Percentiles rank a stretch among this genome's conserved stretches.
Conservation (phyloP, 2,329 filamentous ascomycete species). For the Claviceps monticola region DNA sequence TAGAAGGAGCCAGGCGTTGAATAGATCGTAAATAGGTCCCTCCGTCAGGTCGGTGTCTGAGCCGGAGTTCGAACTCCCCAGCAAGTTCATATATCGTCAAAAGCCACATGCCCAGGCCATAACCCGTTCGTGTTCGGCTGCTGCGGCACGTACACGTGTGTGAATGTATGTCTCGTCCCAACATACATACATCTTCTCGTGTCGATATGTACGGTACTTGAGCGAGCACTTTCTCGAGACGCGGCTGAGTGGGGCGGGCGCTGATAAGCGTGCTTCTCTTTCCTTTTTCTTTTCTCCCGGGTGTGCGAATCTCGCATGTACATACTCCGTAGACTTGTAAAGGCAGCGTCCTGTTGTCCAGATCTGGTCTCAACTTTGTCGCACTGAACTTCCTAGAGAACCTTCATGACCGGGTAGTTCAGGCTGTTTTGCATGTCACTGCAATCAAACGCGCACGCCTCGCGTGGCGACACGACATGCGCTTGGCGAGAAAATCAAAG, state of each 20-base stretch:
- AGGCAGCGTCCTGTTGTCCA: too few relatives aligned
- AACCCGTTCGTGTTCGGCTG: not conserved
- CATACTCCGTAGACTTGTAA: too few relatives aligned
- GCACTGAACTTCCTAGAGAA: not conserved
- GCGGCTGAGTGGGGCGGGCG: not conserved
- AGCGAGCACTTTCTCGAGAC: not conserved
- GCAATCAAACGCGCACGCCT: not conserved
- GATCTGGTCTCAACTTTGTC: not conserved
- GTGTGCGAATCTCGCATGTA: too few relatives aligned
- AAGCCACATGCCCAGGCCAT: too few relatives aligned
- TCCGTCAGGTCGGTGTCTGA: too few relatives aligned
- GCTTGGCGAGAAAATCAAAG: not conserved
- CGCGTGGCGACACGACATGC: not conserved
- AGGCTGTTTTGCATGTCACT: not conserved
- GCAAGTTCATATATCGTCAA: too few relatives aligned
- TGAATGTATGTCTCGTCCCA: not conserved
- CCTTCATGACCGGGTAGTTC: not conserved
- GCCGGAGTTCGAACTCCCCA: too few relatives aligned
- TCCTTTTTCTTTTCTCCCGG: not conserved
- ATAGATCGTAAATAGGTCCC: too few relatives aligned
- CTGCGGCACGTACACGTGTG: not conserved
- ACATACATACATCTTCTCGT: not conserved
- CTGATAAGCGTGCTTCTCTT: not conserved
- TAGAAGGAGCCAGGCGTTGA: too few relatives aligned
- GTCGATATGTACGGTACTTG: too few relatives aligned